Percentiles rank a stretch among this genome's conserved stretches.
These are phyloP conservation scores for Euphorbia peplus DNA, from an alignment of 345 rosid species.

Conservation along the genomic window DNA sequence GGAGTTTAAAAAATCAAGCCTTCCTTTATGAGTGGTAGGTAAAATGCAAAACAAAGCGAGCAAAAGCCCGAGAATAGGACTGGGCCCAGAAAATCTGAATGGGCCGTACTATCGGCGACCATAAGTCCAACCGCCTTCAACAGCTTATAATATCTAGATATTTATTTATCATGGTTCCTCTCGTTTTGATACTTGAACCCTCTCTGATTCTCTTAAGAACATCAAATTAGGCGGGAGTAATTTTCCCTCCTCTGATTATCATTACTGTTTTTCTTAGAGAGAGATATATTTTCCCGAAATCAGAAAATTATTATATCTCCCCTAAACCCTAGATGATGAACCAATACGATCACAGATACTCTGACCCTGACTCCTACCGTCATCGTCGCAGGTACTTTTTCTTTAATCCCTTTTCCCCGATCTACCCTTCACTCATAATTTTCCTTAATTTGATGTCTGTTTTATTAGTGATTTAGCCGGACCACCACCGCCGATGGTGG, in stretches of 20 bases:
- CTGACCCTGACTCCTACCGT: constrained; percentile 82
- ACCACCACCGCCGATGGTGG: constrained; percentile 25
- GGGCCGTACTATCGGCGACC: not conserved
- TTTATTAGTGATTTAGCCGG: constrained; percentile 51
- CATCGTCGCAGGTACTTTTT: constrained; percentile 63
- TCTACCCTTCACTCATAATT: not conserved
- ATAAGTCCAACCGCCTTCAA: not conserved
- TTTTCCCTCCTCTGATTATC: not conserved
- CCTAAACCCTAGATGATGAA: constrained; percentile 36
- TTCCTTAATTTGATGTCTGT: not conserved
- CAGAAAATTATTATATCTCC: not conserved
- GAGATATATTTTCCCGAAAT: not conserved
- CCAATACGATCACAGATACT: constrained; percentile 60
- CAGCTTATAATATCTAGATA: not conserved
- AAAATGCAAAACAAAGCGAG: too few relatives aligned
- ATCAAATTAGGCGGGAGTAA: not conserved
- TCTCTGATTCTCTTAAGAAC: not conserved
- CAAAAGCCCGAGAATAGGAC: not conserved
- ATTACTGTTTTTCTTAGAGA: too few relatives aligned
- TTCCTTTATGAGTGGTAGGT: too few relatives aligned
- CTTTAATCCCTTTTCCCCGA: not conserved
- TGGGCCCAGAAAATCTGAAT: not conserved
- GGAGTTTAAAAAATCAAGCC: too few relatives aligned
- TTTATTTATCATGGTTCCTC: not conserved
- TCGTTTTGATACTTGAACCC: not conserved